Percentiles rank a stretch among this genome's conserved stretches.
phyloP scores from a whole-genome alignment of 129 eudicot species.

The Escallonia rubra region DNA sequence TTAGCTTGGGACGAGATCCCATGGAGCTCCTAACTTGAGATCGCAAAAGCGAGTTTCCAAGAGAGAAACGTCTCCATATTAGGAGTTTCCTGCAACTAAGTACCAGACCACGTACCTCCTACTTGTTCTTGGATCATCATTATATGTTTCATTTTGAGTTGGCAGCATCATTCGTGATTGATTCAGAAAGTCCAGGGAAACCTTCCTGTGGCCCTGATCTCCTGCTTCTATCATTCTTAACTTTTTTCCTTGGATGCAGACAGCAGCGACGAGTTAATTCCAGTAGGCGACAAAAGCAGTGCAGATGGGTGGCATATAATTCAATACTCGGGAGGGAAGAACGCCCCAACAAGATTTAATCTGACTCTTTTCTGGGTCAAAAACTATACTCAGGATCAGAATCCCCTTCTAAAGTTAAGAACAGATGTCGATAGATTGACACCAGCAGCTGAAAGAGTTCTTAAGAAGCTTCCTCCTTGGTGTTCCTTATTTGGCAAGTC shows the following conservation, averaged over 20 bases:
- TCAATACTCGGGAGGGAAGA: conserved; percentile 90
- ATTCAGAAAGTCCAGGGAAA: no score
- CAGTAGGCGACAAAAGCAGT: conserved; percentile 48
- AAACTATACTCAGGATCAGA: conserved; percentile 11
- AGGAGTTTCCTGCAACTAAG: no score
- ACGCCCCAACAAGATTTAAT: conserved; percentile 65
- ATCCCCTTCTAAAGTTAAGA: conserved; percentile 53
- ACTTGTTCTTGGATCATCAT: no score
- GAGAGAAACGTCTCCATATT: no score
- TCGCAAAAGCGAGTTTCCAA: no score
- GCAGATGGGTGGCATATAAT: conserved; percentile 86
- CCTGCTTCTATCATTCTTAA: not conserved
- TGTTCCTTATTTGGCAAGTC: conserved; percentile 89
- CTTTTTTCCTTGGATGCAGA: conserved; percentile 34
- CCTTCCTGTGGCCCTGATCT: not conserved
- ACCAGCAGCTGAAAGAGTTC: conserved; percentile 47
- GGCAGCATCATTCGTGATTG: not conserved
- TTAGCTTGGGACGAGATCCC: no score
- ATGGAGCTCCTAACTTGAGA: no score
- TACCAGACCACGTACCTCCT: no score
- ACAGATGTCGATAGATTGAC: conserved; percentile 74
- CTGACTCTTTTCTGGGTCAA: conserved; percentile 64
- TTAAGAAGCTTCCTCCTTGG: conserved; percentile 85
- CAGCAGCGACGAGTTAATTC: conserved; percentile 51
- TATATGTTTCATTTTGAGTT: not conserved